Conservation (phyloP, 2,329 filamentous ascomycete species). For the Fusarium zealandicum region DNA sequence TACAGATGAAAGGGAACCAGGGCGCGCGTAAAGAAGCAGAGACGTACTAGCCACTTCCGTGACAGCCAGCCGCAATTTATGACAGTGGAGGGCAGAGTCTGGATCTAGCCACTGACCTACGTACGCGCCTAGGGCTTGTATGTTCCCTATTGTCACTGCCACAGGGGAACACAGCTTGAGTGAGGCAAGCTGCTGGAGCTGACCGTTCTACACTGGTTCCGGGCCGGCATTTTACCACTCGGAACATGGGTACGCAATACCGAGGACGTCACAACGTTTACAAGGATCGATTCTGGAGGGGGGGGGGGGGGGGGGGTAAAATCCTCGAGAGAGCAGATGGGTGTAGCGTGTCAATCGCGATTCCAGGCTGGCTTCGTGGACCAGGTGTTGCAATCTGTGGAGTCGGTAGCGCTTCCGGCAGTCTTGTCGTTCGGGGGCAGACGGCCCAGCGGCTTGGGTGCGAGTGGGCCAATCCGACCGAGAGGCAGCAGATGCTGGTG, state of each 20-base stretch:
- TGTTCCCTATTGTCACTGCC: slow-evolving; percentile 1
- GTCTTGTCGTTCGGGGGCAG: slow-evolving; percentile 41
- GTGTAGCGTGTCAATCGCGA: slow-evolving; percentile 15
- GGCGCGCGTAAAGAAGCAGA: slow-evolving; percentile 33
- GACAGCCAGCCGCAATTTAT: slow-evolving; percentile 29
- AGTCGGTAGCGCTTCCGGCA: slow-evolving; percentile 44
- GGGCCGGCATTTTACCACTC: slow-evolving; percentile 26
- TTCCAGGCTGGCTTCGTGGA: slow-evolving; percentile 20
- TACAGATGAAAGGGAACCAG: slow-evolving; percentile 37
- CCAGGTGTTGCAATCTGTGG: slow-evolving; percentile 37
- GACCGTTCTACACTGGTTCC: slow-evolving; percentile 15
- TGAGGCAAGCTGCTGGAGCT: slow-evolving; percentile 8
- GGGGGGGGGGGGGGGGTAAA: slow-evolving; percentile 24
- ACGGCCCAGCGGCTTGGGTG: slow-evolving; percentile 42
- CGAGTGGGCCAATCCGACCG: slow-evolving; percentile 34
- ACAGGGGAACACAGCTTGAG: slow-evolving; percentile 16
- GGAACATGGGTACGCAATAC: slow-evolving; percentile 24
- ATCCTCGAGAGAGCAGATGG: slow-evolving; percentile 4
- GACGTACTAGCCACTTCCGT: slow-evolving; percentile 34
- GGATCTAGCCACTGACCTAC: slow-evolving; percentile 25
- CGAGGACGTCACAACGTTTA: slow-evolving; percentile 30
- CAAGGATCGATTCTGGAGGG: slow-evolving; percentile 25
- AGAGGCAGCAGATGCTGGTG: slow-evolving; percentile 19
- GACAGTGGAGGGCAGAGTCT: slow-evolving; percentile 24
- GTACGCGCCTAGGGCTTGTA: slow-evolving; percentile 23